These are phyloP conservation scores for Edaphochlamys debaryana DNA, from an alignment of 139 green algal species.

Conservation along the genomic window DNA sequence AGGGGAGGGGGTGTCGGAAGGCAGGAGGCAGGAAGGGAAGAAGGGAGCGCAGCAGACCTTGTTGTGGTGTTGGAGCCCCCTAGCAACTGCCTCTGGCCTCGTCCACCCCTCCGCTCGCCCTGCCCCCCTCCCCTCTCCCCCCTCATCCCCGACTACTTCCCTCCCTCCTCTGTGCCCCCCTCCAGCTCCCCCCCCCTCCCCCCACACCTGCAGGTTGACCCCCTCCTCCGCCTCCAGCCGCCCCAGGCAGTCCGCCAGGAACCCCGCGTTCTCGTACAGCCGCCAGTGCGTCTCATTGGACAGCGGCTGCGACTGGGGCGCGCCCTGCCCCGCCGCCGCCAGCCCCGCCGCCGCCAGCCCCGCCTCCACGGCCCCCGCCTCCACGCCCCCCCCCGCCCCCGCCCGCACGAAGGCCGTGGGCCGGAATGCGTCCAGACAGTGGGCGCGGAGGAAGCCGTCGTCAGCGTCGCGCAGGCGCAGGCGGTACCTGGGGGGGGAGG, in stretches of 20 bases:
- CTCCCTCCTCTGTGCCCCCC: too few species aligned
- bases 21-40: too few species aligned
- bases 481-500: constrained; percentile 32
- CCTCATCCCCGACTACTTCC: too few species aligned
- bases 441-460: constrained; percentile 57
- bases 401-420: constrained; percentile 43
- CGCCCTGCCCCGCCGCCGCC: neutral
- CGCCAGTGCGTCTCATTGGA: constrained; percentile 56
- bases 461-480: constrained; percentile 58
- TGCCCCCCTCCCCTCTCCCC: too few species aligned
- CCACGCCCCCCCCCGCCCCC: neutral
- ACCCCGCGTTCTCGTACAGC: constrained; percentile 57
- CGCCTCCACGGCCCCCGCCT: neutral
- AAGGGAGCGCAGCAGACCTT: neutral
- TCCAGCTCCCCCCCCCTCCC: too few species aligned
- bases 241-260: constrained; percentile 44
- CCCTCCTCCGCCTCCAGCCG: constrained; percentile 29
- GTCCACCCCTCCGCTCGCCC: too few species aligned
- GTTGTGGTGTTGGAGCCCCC: too few species aligned
- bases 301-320: constrained; percentile 18
- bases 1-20: too few species aligned
- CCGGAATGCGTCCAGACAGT: constrained; percentile 55
- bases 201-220: constrained; percentile 41
- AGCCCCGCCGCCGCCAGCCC: neutral
- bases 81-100: too few species aligned